Base-by-base conservation (phyloP, 768 basidiomycete genomes). In the Kwoniella europaea region DNA sequence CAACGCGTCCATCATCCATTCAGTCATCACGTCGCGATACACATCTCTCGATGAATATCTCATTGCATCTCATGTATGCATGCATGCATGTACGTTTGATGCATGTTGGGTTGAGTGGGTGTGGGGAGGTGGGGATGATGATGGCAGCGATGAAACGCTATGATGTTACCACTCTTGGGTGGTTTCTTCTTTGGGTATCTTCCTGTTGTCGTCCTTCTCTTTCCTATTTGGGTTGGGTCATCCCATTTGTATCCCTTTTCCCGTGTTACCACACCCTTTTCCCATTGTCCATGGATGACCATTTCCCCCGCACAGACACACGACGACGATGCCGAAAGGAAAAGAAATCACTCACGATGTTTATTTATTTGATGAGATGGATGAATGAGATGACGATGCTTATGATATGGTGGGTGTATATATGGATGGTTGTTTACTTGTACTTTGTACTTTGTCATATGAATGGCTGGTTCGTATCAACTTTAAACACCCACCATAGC, bases 121-220 rank as follows among this genome's bases (percentile, higher is more conserved):
- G 13, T 13, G 29, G n/a, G 22, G 15, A 24, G 57, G 57, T 20
- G 22, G 24, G 29, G n/a, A n/a, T n/a, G 57, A 10, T 10, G 57
- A 24, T 24, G 15, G 6, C 1, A 58, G 22, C 24, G 12, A 18
- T 13, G 54, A n/a, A n/a, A 12, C 20, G 20, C n/a, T n/a, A 22
- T 20, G 16, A 55, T 50, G 52, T 63, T 29, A 35, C 35, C 41
- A n/a, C 35, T 22, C 12, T n/a, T 55, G 43, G 61, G 10, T 35
- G 9, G 44, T 68, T 68, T 53, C 67, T 63, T 53, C 58, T 68
- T 63, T 57, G 61, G 67, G 67, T 68, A 68, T 62, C 50, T 62
- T 50, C 35, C 35, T 50, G 46, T 13, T 50, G 3, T 35, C 6
- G 7, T 35, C 35, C 35, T 35, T 50, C 46, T 50, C 46, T 18